Evolutionary conservation across 805 yeast genomes (phyloP).

Genomic region (Suhomyces vadensis): DNA sequence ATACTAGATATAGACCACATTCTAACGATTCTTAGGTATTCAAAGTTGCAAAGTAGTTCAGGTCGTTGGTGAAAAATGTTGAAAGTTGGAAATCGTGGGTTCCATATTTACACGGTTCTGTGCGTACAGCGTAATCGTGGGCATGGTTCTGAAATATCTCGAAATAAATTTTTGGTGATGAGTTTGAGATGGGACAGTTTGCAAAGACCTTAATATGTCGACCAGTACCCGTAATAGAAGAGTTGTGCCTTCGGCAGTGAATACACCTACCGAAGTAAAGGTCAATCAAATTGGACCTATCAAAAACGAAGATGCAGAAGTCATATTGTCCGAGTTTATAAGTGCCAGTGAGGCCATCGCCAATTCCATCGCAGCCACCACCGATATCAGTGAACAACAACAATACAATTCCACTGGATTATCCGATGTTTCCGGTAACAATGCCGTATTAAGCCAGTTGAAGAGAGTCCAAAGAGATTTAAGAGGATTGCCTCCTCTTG

Average conservation of each 20-base stretch:
- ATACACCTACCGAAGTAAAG: slow-evolving; percentile 47
- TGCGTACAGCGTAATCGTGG: neutral
- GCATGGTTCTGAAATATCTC: neutral
- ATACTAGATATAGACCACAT: slow-evolving; percentile 9
- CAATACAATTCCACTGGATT: slow-evolving; percentile 28
- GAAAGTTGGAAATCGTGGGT: neutral
- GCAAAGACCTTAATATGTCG: slow-evolving; percentile 20
- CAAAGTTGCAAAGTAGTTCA: neutral
- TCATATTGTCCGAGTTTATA: slow-evolving; percentile 45
- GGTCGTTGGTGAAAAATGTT: slow-evolving; percentile 1
- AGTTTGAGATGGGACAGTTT: neutral
- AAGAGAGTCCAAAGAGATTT: slow-evolving; percentile 74
- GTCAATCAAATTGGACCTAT: slow-evolving; percentile 31
- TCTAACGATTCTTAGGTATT: neutral
- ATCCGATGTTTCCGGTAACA: slow-evolving; percentile 31
- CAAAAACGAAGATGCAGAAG: slow-evolving; percentile 46
- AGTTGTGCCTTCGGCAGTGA: slow-evolving; percentile 44
- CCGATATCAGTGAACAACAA: slow-evolving; percentile 23
- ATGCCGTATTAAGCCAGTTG: slow-evolving; percentile 59
- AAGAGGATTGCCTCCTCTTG: slow-evolving; percentile 73
- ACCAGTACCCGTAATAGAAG: slow-evolving; percentile 42
- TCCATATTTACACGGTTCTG: neutral
- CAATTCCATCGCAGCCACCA: slow-evolving; percentile 26
- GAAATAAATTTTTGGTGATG: slow-evolving; percentile 2
- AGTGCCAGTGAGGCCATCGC: slow-evolving; percentile 36